Percentiles rank a stretch among this genome's conserved stretches.
Evolutionary conservation across 352 stramenopile genomes (phyloP).

Genomic region (Blastocystis sp.): DNA sequence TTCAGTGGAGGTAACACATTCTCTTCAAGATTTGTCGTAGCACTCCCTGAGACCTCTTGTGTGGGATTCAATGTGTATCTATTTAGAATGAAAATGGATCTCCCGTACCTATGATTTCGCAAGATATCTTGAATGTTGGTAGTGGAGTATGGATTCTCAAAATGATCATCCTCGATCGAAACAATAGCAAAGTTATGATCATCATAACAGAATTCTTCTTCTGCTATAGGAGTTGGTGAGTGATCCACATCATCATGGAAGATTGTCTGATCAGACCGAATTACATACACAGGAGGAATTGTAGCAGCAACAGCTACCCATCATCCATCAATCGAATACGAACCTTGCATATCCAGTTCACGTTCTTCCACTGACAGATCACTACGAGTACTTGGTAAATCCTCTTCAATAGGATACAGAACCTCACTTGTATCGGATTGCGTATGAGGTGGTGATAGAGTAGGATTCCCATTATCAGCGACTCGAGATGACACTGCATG

Average conservation of each 20-base stretch:
- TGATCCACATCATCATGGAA: slow-evolving; percentile 24
- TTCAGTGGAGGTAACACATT: slow-evolving; percentile 26
- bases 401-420: background rate
- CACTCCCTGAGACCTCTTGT: background rate
- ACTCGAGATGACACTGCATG: background rate
- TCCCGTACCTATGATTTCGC: slow-evolving; percentile 11
- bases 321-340: background rate
- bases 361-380: background rate
- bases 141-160: slow-evolving; percentile 31
- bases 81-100: background rate
- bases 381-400: background rate
- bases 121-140: slow-evolving; percentile 52
- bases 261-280: slow-evolving; percentile 23
- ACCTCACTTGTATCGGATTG: background rate
- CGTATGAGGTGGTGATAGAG: background rate
- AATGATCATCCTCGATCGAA: slow-evolving; percentile 24
- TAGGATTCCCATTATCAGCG: background rate
- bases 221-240: background rate
- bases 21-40: no score
- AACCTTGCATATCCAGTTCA: background rate
- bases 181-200: slow-evolving; percentile 45
- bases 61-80: background rate
- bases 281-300: slow-evolving; percentile 38
- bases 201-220: slow-evolving; percentile 34
- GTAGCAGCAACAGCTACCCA: background rate